Evolutionary conservation across 2,329 filamentous ascomycete species (phyloP), one percentile per base, ranked within the genome.

Genomic region (Trichoderma oligosporum): DNA sequence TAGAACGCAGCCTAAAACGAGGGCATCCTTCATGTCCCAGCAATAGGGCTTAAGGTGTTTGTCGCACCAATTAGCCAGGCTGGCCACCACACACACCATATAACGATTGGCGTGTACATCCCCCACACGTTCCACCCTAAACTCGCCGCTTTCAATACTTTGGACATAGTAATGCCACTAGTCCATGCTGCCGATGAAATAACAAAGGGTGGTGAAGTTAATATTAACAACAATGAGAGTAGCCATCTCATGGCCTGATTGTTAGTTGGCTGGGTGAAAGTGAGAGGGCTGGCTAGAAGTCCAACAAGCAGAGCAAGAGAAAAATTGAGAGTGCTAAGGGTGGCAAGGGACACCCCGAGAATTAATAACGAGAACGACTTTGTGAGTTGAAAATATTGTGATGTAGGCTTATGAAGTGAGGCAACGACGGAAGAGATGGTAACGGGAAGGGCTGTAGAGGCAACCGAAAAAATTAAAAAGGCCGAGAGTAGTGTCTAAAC

Each of bases 41-140:
- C 61, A 47, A 62, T 59, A 39, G 60, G 62, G 4, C 80, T 80
- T 55, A 83, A 72, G 42, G 85, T 76, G 22, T 82, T 74, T 5
- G 85, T 70, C 58, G 77, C 75, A 2, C 81, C 88, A 6, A 85
- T 81, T 35, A 94, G 71, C 92, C 92, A 97, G 7, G 90, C 91
- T 0, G 92, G 92, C 88, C 91, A 94, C 92, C 92, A 97, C 41
- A 96, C 85, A 69, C 91, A 88, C 89, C 91, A 96, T n/a, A 96
- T 81, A 9, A 95, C 84, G 16, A 96, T 84, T 59, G 89, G 87
- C 1, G 91, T 95, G 76, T 91, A 95, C 81, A 94, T 84, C 1
- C 91, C 90, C 83, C 87, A 91, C 11, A 96, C 85, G 67, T 90
- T 82, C 91, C 91, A 96, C 0, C 89, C 91, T 69, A 94, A 91